phyloP scores from a whole-genome alignment of 768 basidiomycete genomes.

The Kondoa malvinella region DNA sequence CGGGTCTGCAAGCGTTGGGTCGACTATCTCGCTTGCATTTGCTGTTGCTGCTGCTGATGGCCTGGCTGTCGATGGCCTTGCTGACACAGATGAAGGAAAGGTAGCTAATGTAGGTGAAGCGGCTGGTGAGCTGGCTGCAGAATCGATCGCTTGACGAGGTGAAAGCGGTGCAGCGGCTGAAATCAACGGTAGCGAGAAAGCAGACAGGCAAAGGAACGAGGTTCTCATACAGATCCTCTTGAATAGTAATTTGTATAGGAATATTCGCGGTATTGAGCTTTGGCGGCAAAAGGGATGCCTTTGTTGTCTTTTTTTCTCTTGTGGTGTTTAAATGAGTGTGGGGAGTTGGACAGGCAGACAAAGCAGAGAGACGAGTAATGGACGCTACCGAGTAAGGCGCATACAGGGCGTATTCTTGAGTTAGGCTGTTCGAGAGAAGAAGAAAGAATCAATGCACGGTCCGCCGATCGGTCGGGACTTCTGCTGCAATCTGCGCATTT shows the following conservation, averaged over 20 bases:
- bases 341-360: neutral
- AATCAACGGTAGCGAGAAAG: neutral
- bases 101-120: neutral
- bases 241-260: neutral
- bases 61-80: neutral
- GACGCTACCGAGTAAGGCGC: too few relatives aligned
- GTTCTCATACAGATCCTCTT: neutral
- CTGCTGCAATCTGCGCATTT: too few relatives aligned
- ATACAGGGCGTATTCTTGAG: too few relatives aligned
- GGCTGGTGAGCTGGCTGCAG: neutral
- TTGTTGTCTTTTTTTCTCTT: neutral
- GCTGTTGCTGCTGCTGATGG: neutral
- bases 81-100: neutral
- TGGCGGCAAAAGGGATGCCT: too few relatives aligned
- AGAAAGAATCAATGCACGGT: too few relatives aligned
- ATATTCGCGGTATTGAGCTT: too few relatives aligned
- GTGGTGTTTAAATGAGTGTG: neutral
- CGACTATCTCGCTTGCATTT: neutral
- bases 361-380: too few relatives aligned
- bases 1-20: neutral
- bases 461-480: too few relatives aligned
- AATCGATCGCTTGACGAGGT: neutral
- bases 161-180: neutral
- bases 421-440: too few relatives aligned
- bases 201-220: neutral